Evolutionary conservation across 2,329 filamentous ascomycete genomes (phyloP), one percentile per base, ranked within the genome.

Genomic region (Verticillium alfalfae): DNA sequence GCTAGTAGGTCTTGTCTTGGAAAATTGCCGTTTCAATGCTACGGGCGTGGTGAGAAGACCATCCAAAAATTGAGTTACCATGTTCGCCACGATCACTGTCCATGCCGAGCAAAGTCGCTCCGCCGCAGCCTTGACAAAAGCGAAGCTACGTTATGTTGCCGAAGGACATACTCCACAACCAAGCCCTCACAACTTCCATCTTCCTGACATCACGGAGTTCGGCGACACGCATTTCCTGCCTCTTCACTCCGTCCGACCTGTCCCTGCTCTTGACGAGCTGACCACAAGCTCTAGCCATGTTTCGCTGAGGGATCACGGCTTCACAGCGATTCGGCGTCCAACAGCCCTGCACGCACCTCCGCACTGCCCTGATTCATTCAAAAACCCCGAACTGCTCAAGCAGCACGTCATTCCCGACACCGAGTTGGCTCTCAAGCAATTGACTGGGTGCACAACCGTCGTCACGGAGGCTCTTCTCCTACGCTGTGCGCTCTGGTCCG

Each of bases 381-480:
- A 66, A 22, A 57, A 70, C 56, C 63, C 65, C 26, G 38, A 60
- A 1, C 39, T 70, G 22, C 60, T 71, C 13, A 69, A 65, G 63
- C 16, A 63, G n/a, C 37, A 64, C 41, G 69, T 70, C 57, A 64
- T 72, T 4, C 66, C 68, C 5, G 70, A 70, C 52, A 67, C 65
- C 10, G 67, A 66, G 57, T 63, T 64, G 8, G 63, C 70, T 65
- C 60, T 72, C 18, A 67, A 67, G 57, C 59, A 64, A 52, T 62
- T 71, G 56, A 72, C 69, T 5, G 70, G 70, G 15, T 68, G 66
- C 12, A 69, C 67, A 41, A 67, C 62, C 12, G 68, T 70, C 9
- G 62, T 70, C 54, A 67, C 66, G 38, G 69, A 71, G 49, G 59
- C 65, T 16, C 63, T 68, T 26, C 60, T 71, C 6, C 55, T 72